These are phyloP conservation scores for Liquidambar formosana DNA, from an alignment of 164 flowering plant genomes.

Conservation along the genomic window DNA sequence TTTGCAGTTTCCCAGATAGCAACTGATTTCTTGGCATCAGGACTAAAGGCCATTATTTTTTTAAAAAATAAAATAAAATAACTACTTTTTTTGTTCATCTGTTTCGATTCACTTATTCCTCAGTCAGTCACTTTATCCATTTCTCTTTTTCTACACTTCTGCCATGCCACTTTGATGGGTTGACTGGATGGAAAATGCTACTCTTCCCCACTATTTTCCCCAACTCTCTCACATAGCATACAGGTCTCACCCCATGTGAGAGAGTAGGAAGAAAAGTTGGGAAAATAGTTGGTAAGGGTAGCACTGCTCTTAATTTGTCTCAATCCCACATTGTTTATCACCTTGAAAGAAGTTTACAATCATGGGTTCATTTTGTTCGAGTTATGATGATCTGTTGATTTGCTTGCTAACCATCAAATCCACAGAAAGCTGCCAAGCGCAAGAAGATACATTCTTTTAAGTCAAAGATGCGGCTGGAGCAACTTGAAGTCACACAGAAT, in stretches of 20 bases:
- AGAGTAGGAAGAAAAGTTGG: too few species aligned
- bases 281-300: too few species aligned
- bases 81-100: background rate
- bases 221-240: too few species aligned
- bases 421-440: slow-evolving; percentile 86
- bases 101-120: background rate
- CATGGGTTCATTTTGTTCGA: background rate
- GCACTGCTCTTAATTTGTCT: background rate
- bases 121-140: background rate
- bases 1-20: background rate
- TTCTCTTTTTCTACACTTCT: background rate
- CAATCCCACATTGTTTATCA: background rate
- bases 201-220: too few species aligned
- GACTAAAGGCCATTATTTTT: too few species aligned
- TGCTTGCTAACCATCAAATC: slow-evolving; percentile 8
- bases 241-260: too few species aligned
- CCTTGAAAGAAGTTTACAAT: background rate
- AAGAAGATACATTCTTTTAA: slow-evolving; percentile 97
- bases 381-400: background rate
- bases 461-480: slow-evolving; percentile 87
- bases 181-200: too few species aligned
- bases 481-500: slow-evolving; percentile 90
- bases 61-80: too few species aligned
- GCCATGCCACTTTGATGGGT: background rate
- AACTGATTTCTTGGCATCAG: background rate